A percentile compares a stretch with the other conserved stretches of the same genome.
Conservation (phyloP, 768 basidiomycete species). For the Chalciporus chontae region DNA sequence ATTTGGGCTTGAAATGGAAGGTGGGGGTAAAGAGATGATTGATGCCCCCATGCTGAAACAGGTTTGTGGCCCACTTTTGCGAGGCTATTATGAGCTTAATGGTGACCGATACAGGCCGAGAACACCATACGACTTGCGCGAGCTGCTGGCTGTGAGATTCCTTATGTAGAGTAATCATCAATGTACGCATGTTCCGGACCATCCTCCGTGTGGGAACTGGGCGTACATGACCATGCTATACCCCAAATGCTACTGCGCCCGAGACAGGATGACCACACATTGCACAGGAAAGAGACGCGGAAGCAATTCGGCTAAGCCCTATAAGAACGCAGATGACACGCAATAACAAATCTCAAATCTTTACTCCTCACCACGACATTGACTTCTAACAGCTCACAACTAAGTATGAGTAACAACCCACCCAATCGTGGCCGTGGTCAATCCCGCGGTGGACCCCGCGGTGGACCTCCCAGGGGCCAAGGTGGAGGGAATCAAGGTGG, state of each 20-base stretch:
- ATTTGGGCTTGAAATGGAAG: constrained; percentile 61
- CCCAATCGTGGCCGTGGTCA: constrained; percentile 17
- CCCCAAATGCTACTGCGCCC: neutral
- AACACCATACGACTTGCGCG: constrained; percentile 50
- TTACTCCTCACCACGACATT: neutral
- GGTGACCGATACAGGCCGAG: constrained; percentile 37
- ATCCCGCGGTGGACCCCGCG: constrained; percentile 1
- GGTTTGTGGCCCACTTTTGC: constrained; percentile 13
- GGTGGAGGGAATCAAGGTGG: constrained; percentile 10
- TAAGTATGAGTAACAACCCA: neutral
- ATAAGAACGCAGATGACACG: too few species aligned
- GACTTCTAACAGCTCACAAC: neutral
- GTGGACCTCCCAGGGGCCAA: constrained; percentile 1
- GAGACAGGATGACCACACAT: too few species aligned
- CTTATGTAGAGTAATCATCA: constrained; percentile 32
- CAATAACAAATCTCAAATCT: neutral
- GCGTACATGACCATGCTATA: neutral
- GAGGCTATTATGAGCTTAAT: neutral
- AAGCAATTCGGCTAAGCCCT: too few species aligned
- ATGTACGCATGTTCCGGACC: neutral
- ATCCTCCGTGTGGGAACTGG: neutral
- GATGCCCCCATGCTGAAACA: constrained; percentile 91
- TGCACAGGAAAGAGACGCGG: too few species aligned
- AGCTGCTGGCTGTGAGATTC: constrained; percentile 54
- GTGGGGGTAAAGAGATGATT: constrained; percentile 72